A percentile compares a stretch with the other conserved stretches of the same genome.
Conservation (phyloP, 78 protist genomes). For the Dictyostelium citrinum region DNA sequence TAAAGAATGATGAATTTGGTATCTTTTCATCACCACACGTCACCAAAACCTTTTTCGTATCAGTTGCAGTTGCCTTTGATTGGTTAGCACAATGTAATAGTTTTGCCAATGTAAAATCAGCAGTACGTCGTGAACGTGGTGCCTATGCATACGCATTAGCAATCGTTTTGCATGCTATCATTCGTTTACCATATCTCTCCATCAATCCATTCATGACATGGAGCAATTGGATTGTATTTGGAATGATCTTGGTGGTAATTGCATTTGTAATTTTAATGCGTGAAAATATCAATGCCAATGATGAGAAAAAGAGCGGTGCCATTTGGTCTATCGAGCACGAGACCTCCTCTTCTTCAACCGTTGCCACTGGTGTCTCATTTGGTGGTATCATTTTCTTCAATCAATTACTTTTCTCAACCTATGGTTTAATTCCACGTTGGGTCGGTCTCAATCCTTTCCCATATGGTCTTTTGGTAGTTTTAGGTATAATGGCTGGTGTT, state of each 20-base stretch:
- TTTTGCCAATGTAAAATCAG: background rate
- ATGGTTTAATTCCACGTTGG: conserved; percentile 79
- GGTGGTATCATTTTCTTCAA: conserved; percentile 47
- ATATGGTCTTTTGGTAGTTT: conserved; percentile 21
- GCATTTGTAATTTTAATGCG: conserved; percentile 8
- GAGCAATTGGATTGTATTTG: conserved; percentile 43
- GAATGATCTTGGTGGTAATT: background rate
- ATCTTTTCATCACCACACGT: conserved; percentile 41
- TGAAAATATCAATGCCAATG: background rate
- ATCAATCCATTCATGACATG: conserved; percentile 74
- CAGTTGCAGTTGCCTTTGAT: conserved; percentile 42
- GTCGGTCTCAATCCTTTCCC: conserved; percentile 51
- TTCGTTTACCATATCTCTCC: conserved; percentile 24
- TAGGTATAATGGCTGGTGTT: conserved; percentile 33
- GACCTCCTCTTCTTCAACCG: background rate
- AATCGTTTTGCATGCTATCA: conserved; percentile 36
- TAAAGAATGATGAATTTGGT: conserved; percentile 23
- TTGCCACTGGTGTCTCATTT: conserved; percentile 50
- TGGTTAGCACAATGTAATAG: conserved; percentile 28
- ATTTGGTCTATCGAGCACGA: background rate
- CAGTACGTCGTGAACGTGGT: conserved; percentile 53
- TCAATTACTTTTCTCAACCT: conserved; percentile 38
- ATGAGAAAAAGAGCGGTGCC: background rate
- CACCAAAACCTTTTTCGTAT: conserved; percentile 51
- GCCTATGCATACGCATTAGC: conserved; percentile 63